Evolutionary conservation across 352 stramenopile species (phyloP).

Genomic region (Globisporangium heterothallicum): DNA sequence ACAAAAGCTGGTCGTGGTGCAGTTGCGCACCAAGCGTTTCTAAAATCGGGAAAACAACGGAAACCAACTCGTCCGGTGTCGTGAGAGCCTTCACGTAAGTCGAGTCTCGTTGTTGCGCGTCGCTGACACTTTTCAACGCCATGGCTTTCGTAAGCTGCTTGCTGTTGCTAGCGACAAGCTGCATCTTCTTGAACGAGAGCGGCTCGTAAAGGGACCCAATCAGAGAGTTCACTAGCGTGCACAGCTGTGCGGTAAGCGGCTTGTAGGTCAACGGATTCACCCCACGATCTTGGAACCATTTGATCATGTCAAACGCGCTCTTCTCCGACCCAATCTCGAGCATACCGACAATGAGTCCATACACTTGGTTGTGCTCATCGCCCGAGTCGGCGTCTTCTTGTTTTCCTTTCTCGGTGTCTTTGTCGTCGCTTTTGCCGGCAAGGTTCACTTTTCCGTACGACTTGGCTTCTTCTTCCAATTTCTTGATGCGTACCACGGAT

Average conservation of each 20-base stretch:
- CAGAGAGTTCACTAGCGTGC: constrained; percentile 59
- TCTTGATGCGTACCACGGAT: constrained; percentile 29
- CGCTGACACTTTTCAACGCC: neutral
- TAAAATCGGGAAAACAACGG: constrained; percentile 50
- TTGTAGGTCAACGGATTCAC: constrained; percentile 65
- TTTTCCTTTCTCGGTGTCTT: constrained; percentile 9
- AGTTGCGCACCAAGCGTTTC: constrained; percentile 61
- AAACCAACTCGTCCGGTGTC: constrained; percentile 38
- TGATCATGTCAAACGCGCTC: constrained; percentile 73
- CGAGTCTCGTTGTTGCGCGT: neutral
- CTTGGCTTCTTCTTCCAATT: constrained; percentile 54
- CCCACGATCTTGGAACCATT: constrained; percentile 63
- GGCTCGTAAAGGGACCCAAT: constrained; percentile 47
- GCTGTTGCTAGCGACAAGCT: constrained; percentile 19
- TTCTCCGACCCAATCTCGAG: constrained; percentile 65
- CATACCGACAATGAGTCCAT: constrained; percentile 75
- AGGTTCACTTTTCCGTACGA: constrained; percentile 76
- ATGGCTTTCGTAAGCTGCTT: neutral
- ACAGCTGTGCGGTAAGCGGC: constrained; percentile 60
- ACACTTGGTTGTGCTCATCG: constrained; percentile 68
- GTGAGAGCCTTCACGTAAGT: constrained; percentile 31
- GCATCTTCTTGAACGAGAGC: constrained; percentile 48
- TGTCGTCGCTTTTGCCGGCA: constrained; percentile 35
- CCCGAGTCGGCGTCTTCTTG: constrained; percentile 20
- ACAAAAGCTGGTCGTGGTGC: constrained; percentile 64